phyloP scores from a whole-genome alignment of 208 protist species.

The Angomonas deanei region DNA sequence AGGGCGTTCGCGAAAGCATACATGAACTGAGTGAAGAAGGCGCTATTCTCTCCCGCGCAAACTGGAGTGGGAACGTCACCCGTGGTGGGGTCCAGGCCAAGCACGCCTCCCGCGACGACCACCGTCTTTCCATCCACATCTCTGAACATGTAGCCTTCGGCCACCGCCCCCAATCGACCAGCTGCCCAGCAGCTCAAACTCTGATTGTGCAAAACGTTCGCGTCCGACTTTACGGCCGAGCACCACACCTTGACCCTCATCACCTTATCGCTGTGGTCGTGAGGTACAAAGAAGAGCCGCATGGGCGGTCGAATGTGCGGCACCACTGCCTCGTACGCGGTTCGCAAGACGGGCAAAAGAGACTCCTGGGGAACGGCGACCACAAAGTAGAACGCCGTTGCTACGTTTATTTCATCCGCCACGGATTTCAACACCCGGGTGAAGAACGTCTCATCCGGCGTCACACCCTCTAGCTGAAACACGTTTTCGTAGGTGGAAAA shows the following conservation, averaged over 20 bases:
- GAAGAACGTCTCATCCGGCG: no score
- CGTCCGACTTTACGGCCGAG: background rate
- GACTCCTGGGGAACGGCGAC: background rate
- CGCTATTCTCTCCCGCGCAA: background rate
- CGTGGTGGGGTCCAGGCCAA: background rate
- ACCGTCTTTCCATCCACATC: conserved; percentile 14
- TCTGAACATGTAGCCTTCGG: conserved; percentile 46
- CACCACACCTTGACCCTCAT: background rate
- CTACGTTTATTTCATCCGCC: no score
- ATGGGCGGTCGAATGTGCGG: background rate
- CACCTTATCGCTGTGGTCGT: background rate
- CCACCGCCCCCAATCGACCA: conserved; percentile 77
- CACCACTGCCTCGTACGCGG: background rate
- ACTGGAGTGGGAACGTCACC: background rate
- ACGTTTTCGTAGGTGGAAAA: no score
- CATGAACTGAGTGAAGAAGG: conserved; percentile 43
- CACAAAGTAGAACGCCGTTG: no score
- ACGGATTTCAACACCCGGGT: no score
- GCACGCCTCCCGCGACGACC: background rate
- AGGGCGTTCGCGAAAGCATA: conserved; percentile 59
- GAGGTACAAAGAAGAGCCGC: background rate
- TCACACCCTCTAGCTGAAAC: no score
- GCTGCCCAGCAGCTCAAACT: conserved; percentile 91
- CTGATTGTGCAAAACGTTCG: conserved; percentile 76
- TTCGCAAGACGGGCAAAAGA: background rate